Percentiles rank a stretch among this genome's conserved stretches.
Evolutionary conservation across 2,329 filamentous ascomycete genomes (phyloP).

Genomic region (Cladosporium colombiae): DNA sequence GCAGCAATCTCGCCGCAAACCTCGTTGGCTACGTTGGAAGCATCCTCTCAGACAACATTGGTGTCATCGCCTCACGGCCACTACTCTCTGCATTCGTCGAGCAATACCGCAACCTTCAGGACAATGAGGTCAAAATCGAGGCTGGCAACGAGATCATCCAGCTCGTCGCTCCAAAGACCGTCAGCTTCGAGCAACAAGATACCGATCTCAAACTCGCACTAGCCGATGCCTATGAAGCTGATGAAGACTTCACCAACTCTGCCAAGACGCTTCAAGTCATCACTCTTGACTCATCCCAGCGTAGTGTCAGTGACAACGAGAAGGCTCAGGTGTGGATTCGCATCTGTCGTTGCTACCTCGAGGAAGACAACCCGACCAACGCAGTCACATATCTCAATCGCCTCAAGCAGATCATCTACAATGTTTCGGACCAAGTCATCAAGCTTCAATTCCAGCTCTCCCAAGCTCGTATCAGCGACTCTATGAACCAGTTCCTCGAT

Average conservation of each 20-base stretch:
- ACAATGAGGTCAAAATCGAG: constrained; percentile 69
- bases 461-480: constrained; percentile 90
- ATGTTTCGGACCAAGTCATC: constrained; percentile 70
- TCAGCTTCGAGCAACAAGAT: constrained; percentile 83
- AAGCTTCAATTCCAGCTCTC: constrained; percentile 85
- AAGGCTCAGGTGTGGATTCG: constrained; percentile 87
- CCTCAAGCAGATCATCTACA: constrained; percentile 88
- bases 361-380: constrained; percentile 84
- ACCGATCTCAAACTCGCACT: constrained; percentile 76
- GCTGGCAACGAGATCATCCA: constrained; percentile 71
- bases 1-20: constrained; percentile 56
- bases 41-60: constrained; percentile 68
- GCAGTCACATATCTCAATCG: constrained; percentile 91
- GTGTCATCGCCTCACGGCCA: constrained; percentile 73
- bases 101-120: constrained; percentile 61
- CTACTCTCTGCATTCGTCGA: constrained; percentile 68
- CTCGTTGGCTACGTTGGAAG: constrained; percentile 65
- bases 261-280: constrained; percentile 80
- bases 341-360: constrained; percentile 90
- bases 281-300: constrained; percentile 84
- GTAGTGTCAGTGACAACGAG: constrained; percentile 76
- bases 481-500: constrained; percentile 83
- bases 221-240: constrained; percentile 77
- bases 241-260: constrained; percentile 77
- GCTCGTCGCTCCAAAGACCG: constrained; percentile 64